Base-by-base conservation (phyloP, 139 green algal genomes). In the Volvox africanus region DNA sequence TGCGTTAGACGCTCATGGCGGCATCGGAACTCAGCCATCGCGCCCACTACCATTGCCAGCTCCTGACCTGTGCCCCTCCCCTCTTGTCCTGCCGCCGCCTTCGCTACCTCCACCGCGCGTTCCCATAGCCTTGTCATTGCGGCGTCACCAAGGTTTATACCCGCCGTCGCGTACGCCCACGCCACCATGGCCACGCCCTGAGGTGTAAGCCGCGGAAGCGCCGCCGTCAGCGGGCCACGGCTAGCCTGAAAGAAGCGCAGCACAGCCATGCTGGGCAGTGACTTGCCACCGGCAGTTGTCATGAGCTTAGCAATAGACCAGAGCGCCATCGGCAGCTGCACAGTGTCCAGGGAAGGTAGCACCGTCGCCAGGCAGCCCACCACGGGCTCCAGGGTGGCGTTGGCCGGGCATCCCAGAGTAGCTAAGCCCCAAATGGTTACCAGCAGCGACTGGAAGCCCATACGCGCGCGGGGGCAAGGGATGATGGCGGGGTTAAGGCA, bases 11-110 rank as follows among this genome's bases (percentile, higher is more conserved):
- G 82, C 65, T 30, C 62, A 28, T 89, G 22, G 24, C 83, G 83
- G 67, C 83, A 89, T 14, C 86, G 36, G 73, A 90, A 80, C 55
- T 82, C 37, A 33, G 86, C 86, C 86, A 90, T 85, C 3, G 86
- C 86, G 0, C 55, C 50, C 0, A 9, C 86, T 73, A 90, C 28
- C 75, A 90, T 90, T n/a, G 86, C 73, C 86, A 84, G 32, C 17
- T n/a, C 86, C 50, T 82, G 86, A 30, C 19, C 65, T 17, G 36
- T 55, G 44, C 9, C 30, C 24, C 21, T 30, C 73, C 80, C 50
- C 1, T 3, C 24, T 28, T 44, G 13, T 2, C 28, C 50, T 55
- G 24, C 11, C 26, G 36, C 50, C 37, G 50, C 50, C 44, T 2
- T 24, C 24, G 37, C 28, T 50, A 77, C 32, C 24, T 13, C 55